Conservation (phyloP, 2,329 filamentous ascomycete genomes). For the Nannizzia gypsea region DNA sequence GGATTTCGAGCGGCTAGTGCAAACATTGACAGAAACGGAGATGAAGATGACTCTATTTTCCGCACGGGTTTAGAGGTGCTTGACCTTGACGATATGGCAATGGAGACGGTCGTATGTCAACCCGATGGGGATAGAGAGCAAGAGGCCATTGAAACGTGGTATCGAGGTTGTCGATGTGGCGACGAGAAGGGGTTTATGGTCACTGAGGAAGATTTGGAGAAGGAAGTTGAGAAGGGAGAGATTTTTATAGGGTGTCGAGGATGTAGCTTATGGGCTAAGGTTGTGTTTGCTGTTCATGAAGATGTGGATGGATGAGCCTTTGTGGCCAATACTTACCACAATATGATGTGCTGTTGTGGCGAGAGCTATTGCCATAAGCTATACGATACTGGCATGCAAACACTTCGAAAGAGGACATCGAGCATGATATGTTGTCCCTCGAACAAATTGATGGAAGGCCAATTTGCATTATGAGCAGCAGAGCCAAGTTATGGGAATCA, state of each 20-base stretch:
- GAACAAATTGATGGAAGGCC: too few relatives aligned
- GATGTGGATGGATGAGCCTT: not conserved
- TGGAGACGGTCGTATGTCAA: conserved; percentile 27
- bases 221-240: conserved; percentile 42
- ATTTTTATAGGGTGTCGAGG: conserved; percentile 49
- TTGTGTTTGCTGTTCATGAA: conserved; percentile 46
- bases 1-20: conserved; percentile 16
- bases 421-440: too few relatives aligned
- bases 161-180: conserved; percentile 47
- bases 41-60: conserved; percentile 22
- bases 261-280: conserved; percentile 52
- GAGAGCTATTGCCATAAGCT: too few relatives aligned
- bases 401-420: too few relatives aligned
- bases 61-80: conserved; percentile 45
- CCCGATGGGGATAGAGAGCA: conserved; percentile 33
- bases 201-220: conserved; percentile 42
- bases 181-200: conserved; percentile 45
- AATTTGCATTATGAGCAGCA: too few relatives aligned
- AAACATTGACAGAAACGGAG: conserved; percentile 15
- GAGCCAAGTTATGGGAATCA: too few relatives aligned
- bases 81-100: conserved; percentile 45
- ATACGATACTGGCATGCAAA: too few relatives aligned
- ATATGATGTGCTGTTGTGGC: too few relatives aligned
- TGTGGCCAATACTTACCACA: not conserved
- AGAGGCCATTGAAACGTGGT: conserved; percentile 38